Percentiles rank a stretch among this genome's conserved stretches.
These are phyloP conservation scores for Angomonas ambiguus DNA, from an alignment of 208 protist genomes.

Conservation along the genomic window DNA sequence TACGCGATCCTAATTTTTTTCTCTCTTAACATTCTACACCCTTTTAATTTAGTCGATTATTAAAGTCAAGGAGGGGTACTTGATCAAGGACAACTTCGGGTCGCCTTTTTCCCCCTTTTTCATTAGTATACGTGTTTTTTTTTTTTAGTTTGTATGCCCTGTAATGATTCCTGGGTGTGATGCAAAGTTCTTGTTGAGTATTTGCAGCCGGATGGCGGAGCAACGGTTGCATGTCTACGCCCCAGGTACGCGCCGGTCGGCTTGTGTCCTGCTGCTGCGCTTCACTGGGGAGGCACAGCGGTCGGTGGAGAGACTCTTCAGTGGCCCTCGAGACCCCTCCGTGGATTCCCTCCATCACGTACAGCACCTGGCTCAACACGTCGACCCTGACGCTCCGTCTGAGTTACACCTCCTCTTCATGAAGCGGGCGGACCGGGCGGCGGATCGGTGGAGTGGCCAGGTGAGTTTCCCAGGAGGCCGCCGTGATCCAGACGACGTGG, in stretches of 20 bases:
- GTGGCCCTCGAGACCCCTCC: not conserved
- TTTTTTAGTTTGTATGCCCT: conserved; percentile 4
- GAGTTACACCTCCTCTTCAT: conserved; percentile 65
- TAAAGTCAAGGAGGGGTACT: no score
- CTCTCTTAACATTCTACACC: no score
- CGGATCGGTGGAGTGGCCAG: conserved; percentile 68
- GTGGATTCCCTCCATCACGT: conserved; percentile 11
- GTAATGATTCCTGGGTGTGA: conserved; percentile 38
- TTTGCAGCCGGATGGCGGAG: conserved; percentile 28
- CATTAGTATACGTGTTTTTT: conserved; percentile 6
- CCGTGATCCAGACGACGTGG: conserved; percentile 58
- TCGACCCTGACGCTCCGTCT: conserved; percentile 22
- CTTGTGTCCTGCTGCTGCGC: conserved; percentile 55
- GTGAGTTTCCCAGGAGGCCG: conserved; percentile 77
- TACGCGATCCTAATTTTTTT: not conserved
- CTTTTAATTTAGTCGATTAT: no score
- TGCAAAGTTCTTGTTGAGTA: conserved; percentile 39
- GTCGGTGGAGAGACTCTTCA: conserved; percentile 12
- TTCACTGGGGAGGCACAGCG: conserved; percentile 49
- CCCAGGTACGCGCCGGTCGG: conserved; percentile 37
- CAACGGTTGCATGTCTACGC: conserved; percentile 46
- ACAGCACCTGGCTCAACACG: not conserved
- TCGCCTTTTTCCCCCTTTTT: conserved; percentile 11
- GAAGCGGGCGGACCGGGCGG: conserved; percentile 32
- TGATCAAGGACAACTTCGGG: not conserved